Evolutionary conservation across 345 rosid species (phyloP).

Genomic region (Salix exigua): DNA sequence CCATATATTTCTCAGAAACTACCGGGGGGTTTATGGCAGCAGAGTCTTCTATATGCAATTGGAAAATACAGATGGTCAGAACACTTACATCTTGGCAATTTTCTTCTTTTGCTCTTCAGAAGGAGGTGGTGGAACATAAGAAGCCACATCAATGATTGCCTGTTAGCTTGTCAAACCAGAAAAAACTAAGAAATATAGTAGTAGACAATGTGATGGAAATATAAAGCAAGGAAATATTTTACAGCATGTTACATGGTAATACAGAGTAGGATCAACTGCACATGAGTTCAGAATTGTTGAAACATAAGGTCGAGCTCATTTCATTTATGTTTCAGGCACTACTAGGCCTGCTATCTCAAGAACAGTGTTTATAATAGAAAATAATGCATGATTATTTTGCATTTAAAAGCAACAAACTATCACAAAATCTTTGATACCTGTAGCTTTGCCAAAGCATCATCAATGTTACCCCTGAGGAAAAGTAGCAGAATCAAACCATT

Average conservation of each 20-base stretch:
- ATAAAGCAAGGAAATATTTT: background rate
- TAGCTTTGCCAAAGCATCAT: constrained; percentile 78
- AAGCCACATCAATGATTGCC: constrained; percentile 88
- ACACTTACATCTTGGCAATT: constrained; percentile 64
- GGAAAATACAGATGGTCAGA: background rate
- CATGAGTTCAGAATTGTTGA: background rate
- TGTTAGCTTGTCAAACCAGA: constrained; percentile 25
- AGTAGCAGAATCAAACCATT: constrained; percentile 13
- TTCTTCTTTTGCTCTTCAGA: constrained; percentile 97
- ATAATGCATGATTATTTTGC: background rate
- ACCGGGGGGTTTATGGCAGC: background rate
- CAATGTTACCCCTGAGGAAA: constrained; percentile 76
- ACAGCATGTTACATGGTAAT: background rate
- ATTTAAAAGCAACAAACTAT: background rate
- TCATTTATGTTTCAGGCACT: background rate
- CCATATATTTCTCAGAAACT: background rate
- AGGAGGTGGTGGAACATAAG: constrained; percentile 96
- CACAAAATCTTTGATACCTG: constrained; percentile 48
- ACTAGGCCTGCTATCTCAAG: background rate
- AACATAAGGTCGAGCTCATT: background rate
- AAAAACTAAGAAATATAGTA: background rate
- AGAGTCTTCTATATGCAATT: no score
- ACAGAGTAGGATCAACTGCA: background rate
- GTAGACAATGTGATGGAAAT: background rate
- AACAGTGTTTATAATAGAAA: background rate